Percentiles rank a stretch among this genome's conserved stretches.
phyloP scores from a whole-genome alignment of 345 rosid genomes.

The Combretum micranthum region DNA sequence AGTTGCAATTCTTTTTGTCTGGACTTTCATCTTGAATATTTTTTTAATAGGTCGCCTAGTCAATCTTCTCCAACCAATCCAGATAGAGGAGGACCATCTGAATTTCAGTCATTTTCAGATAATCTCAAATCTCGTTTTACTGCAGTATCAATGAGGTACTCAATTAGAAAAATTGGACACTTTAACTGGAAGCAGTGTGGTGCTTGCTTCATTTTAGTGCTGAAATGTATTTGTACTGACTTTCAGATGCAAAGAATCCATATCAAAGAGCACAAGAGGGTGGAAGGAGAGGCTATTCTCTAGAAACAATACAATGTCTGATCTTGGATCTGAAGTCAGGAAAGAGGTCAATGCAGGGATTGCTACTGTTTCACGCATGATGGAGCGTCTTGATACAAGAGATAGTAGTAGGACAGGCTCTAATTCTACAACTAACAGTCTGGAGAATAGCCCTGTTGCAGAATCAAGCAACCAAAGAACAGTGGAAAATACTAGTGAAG shows the following conservation, averaged over 20 bases:
- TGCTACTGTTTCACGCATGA: slow-evolving; percentile 78
- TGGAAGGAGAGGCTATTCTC: slow-evolving; percentile 92
- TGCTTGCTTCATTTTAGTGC: not conserved
- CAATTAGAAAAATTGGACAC: not conserved
- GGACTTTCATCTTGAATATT: slow-evolving; percentile 2
- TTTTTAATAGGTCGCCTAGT: slow-evolving; percentile 31
- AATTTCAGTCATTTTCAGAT: slow-evolving; percentile 79
- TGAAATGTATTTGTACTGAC: not conserved
- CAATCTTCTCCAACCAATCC: slow-evolving; percentile 56
- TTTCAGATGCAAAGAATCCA: slow-evolving; percentile 81
- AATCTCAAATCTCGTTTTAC: slow-evolving; percentile 64
- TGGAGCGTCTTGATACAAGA: slow-evolving; percentile 68
- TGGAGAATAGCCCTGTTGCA: slow-evolving; percentile 25
- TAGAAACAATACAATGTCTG: slow-evolving; percentile 62
- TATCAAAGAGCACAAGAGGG: slow-evolving; percentile 85
- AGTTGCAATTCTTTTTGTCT: not conserved
- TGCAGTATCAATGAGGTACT: slow-evolving; percentile 72
- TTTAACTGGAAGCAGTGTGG: not conserved
- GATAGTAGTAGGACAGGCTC: slow-evolving; percentile 33
- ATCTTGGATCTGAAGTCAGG: slow-evolving; percentile 71
- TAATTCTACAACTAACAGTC: slow-evolving; percentile 38
- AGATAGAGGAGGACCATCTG: slow-evolving; percentile 88
- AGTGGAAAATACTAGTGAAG: not conserved
- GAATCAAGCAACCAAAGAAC: slow-evolving; percentile 19
- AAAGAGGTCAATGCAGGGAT: slow-evolving; percentile 86